A percentile compares a stretch with the other conserved stretches of the same genome.
phyloP scores from a whole-genome alignment of 2,329 filamentous ascomycete genomes.

The Aspergillus felis region DNA sequence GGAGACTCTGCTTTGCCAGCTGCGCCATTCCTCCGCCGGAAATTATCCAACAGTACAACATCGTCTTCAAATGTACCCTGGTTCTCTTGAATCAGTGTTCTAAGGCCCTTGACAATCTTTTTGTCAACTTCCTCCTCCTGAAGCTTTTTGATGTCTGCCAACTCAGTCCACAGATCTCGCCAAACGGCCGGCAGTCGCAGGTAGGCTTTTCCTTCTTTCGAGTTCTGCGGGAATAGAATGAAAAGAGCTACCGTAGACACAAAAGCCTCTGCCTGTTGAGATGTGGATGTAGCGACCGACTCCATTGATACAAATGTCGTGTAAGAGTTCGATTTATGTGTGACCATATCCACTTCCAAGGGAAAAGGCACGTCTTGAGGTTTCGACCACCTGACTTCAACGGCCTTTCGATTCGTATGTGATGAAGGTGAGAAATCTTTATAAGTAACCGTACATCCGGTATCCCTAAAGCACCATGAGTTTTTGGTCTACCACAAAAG shows the following conservation, averaged over 20 bases:
- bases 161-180: constrained; percentile 81
- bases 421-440: constrained; percentile 66
- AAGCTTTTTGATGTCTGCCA: constrained; percentile 66
- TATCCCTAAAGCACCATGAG: constrained; percentile 53
- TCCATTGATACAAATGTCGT: constrained; percentile 67
- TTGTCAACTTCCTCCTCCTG: constrained; percentile 69
- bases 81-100: constrained; percentile 33
- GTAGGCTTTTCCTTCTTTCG: constrained; percentile 82
- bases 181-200: constrained; percentile 73
- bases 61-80: constrained; percentile 58
- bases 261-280: constrained; percentile 80
- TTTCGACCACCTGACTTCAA: constrained; percentile 77
- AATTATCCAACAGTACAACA: constrained; percentile 72
- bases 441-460: constrained; percentile 63
- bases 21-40: constrained; percentile 51
- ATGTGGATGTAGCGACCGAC: constrained; percentile 67
- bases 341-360: constrained; percentile 40
- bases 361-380: constrained; percentile 54
- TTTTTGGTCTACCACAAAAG: neutral
- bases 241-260: constrained; percentile 80
- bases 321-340: constrained; percentile 42
- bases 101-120: constrained; percentile 62
- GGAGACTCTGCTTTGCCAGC: constrained; percentile 26
- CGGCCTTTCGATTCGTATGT: constrained; percentile 71
- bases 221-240: constrained; percentile 69